Conservation (phyloP, 768 basidiomycete species). For the Leccinum ochraceum region DNA sequence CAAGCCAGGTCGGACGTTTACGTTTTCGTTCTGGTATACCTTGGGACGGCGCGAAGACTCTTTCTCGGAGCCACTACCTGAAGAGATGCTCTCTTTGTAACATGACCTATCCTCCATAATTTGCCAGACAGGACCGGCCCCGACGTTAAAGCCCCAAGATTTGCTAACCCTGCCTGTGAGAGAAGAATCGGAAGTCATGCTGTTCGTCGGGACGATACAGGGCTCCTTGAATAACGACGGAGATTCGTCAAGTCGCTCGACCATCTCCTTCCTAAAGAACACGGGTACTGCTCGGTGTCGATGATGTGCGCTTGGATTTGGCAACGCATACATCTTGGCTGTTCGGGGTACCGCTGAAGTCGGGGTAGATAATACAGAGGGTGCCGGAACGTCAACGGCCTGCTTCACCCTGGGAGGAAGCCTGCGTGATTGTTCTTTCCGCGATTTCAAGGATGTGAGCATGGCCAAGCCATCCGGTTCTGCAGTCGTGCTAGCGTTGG, state of each 20-base stretch:
- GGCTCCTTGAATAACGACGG: conserved; percentile 53
- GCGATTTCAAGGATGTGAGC: conserved; percentile 10
- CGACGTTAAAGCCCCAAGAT: conserved; percentile 73
- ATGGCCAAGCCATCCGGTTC: neutral
- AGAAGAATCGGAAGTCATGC: conserved; percentile 48
- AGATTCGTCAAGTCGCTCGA: conserved; percentile 56
- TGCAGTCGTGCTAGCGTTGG: neutral
- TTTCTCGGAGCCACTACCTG: conserved; percentile 32
- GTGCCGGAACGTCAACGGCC: neutral
- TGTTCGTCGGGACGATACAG: conserved; percentile 49
- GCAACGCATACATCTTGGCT: conserved; percentile 54
- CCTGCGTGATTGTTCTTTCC: conserved; percentile 19
- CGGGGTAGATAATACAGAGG: conserved; percentile 8
- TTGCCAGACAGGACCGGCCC: conserved; percentile 79
- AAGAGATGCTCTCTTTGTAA: conserved; percentile 60
- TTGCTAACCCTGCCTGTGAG: conserved; percentile 60
- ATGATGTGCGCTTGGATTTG: conserved; percentile 68
- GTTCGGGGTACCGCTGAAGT: conserved; percentile 13
- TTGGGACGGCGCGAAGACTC: conserved; percentile 59
- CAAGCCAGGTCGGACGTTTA: conserved; percentile 48
- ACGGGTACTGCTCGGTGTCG: conserved; percentile 70
- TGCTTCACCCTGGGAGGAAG: conserved; percentile 21
- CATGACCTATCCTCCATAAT: conserved; percentile 75
- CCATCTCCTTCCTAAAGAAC: conserved; percentile 46
- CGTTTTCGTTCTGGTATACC: conserved; percentile 50